A percentile compares a stretch with the other conserved stretches of the same genome.
phyloP scores from a whole-genome alignment of 2,329 filamentous ascomycete species.

The Nannizzia gypsea region DNA sequence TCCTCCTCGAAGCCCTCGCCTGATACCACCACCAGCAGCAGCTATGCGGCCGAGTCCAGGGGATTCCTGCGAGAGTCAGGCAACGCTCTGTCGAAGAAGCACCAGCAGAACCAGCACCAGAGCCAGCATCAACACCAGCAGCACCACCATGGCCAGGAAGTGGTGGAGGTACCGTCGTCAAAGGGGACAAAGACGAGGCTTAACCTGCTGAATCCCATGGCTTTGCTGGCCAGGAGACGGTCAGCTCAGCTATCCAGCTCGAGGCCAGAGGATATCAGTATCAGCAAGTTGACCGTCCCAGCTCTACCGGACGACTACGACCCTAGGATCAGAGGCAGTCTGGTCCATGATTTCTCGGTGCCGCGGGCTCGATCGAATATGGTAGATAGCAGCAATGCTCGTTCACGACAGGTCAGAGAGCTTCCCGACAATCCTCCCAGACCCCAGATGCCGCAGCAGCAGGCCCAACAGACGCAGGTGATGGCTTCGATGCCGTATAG shows the following conservation, averaged over 20 bases:
- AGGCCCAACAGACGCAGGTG: not conserved
- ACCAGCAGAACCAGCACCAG: not conserved
- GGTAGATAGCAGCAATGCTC: not conserved
- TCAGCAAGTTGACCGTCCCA: constrained; percentile 38
- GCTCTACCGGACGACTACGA: constrained; percentile 51
- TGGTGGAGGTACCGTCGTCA: not conserved
- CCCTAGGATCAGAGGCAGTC: constrained; percentile 50
- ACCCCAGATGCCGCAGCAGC: not conserved
- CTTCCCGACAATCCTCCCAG: not conserved
- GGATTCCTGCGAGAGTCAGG: constrained; percentile 14
- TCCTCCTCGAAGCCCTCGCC: not conserved
- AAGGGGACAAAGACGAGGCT: constrained; percentile 37
- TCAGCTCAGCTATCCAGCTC: constrained; percentile 41
- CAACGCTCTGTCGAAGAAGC: not conserved
- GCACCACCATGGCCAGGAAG: not conserved
- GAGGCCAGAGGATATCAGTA: constrained; percentile 41
- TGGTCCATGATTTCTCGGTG: constrained; percentile 54
- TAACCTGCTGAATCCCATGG: constrained; percentile 50
- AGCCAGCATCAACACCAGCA: too few species aligned
- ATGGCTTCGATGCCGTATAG: not conserved
- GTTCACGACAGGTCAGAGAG: constrained; percentile 22
- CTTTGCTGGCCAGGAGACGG: constrained; percentile 45
- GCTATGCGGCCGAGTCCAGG: not conserved
- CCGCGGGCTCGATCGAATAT: constrained; percentile 37
- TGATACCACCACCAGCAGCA: not conserved